phyloP scores from a whole-genome alignment of 176 grass and related monocot species.

The Melocanna baccifera region DNA sequence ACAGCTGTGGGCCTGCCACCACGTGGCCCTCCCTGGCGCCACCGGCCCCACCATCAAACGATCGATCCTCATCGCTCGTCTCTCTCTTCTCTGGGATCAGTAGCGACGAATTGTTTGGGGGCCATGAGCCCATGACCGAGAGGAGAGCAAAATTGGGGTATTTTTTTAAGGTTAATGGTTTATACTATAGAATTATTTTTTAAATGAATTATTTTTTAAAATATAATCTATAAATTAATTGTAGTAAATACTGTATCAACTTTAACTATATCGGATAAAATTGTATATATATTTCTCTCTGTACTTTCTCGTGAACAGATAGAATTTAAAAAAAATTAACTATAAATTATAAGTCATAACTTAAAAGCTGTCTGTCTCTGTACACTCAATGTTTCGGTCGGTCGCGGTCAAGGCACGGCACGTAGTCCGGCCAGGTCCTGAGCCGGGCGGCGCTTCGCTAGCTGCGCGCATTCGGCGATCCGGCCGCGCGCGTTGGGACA shows the following conservation, averaged over 20 bases:
- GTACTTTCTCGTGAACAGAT: too few species aligned
- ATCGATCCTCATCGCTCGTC: neutral
- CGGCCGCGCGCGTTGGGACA: neutral
- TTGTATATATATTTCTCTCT: rapidly evolving
- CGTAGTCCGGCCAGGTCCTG: neutral
- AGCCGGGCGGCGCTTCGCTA: neutral
- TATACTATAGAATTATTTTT: too few species aligned
- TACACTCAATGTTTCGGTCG: too few species aligned
- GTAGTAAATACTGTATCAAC: rapidly evolving
- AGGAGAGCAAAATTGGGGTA: neutral
- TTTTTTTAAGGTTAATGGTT: too few species aligned
- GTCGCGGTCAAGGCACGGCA: neutral
- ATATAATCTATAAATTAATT: too few species aligned
- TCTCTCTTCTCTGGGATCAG: neutral
- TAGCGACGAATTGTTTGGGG: too few species aligned
- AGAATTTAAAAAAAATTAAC: too few species aligned
- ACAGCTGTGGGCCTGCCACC: neutral
- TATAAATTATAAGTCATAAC: too few species aligned
- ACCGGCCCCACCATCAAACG: neutral
- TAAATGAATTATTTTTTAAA: too few species aligned
- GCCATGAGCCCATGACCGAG: too few species aligned
- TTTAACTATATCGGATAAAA: too few species aligned
- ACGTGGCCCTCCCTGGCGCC: slow-evolving; percentile 12
- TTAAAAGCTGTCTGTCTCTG: too few species aligned
- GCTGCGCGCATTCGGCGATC: neutral